A percentile compares a stretch with the other conserved stretches of the same genome.
phyloP scores from a whole-genome alignment of 2,329 filamentous ascomycete species.

The Colletotrichum sansevieriae region DNA sequence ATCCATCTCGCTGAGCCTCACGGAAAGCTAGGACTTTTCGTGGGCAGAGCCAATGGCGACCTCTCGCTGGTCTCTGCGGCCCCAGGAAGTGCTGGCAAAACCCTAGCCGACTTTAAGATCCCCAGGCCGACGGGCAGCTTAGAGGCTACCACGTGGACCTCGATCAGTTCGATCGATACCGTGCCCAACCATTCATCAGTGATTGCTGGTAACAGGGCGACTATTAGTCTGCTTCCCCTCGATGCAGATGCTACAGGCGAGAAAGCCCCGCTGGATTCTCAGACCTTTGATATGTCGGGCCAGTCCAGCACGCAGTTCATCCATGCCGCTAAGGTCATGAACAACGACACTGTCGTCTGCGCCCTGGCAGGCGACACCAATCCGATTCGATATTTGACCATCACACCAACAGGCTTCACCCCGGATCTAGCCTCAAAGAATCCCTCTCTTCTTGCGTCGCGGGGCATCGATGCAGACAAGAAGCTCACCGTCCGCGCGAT shows the following conservation, averaged over 20 bases:
- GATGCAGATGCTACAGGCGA: slow-evolving; percentile 16
- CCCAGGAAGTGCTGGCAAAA: slow-evolving; percentile 48
- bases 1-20: slow-evolving; percentile 58
- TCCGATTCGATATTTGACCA: slow-evolving; percentile 60
- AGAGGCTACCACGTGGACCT: slow-evolving; percentile 47
- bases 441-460: slow-evolving; percentile 44
- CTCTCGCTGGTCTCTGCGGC: slow-evolving; percentile 59
- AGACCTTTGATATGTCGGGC: slow-evolving; percentile 32
- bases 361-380: slow-evolving; percentile 56
- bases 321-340: slow-evolving; percentile 60
- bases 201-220: slow-evolving; percentile 39
- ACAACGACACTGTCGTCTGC: slow-evolving; percentile 58
- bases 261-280: slow-evolving; percentile 25
- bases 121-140: slow-evolving; percentile 48
- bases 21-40: slow-evolving; percentile 53
- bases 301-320: slow-evolving; percentile 44
- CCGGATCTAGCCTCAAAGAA: slow-evolving; percentile 53
- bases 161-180: slow-evolving; percentile 41
- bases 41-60: slow-evolving; percentile 64
- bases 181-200: slow-evolving; percentile 32
- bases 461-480: slow-evolving; percentile 48
- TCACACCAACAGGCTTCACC: slow-evolving; percentile 60
- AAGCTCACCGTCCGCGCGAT: slow-evolving; percentile 60
- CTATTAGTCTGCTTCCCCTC: slow-evolving; percentile 41
- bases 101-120: slow-evolving; percentile 44